phyloP scores from a whole-genome alignment of 108 stramenopile species.

The Epipyxis sp. region DNA sequence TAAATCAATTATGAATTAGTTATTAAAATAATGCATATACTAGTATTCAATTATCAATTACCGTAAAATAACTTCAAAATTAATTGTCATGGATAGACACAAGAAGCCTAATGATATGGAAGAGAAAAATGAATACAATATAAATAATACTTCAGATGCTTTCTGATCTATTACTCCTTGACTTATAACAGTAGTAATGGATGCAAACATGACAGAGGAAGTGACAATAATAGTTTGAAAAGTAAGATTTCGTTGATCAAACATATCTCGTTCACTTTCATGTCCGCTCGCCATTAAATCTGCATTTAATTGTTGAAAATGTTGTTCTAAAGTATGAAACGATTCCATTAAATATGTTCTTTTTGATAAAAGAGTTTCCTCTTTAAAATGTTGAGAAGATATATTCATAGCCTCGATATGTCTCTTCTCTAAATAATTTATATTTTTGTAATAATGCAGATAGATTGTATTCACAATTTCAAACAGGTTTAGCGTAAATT shows the following conservation, averaged over 20 bases:
- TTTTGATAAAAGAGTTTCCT: background rate
- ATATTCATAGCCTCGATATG: too few relatives aligned
- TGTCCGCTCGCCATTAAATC: background rate
- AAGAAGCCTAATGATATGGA: constrained; percentile 11
- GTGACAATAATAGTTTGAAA: constrained; percentile 24
- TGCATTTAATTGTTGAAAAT: constrained; percentile 26
- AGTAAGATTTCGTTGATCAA: background rate
- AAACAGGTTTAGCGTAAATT: too few relatives aligned
- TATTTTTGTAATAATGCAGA: too few relatives aligned
- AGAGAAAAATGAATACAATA: too few relatives aligned
- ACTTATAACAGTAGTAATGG: constrained; percentile 2
- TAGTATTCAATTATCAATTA: too few relatives aligned
- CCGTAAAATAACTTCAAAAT: too few relatives aligned
- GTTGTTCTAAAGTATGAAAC: background rate
- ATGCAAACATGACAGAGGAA: constrained; percentile 19
- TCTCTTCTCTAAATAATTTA: too few relatives aligned
- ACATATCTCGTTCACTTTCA: constrained; percentile 16
- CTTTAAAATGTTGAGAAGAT: background rate
- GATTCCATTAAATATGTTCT: background rate
- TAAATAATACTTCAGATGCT: too few relatives aligned
- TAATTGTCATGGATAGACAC: background rate
- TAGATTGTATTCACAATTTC: too few relatives aligned
- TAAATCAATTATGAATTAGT: too few relatives aligned
- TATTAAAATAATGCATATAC: too few relatives aligned
- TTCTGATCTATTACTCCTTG: constrained; percentile 3